Percentiles rank a stretch among this genome's conserved stretches.
Conservation (phyloP, 1,284 basidiomycete genomes). For the Phaffia rhodozyma region DNA sequence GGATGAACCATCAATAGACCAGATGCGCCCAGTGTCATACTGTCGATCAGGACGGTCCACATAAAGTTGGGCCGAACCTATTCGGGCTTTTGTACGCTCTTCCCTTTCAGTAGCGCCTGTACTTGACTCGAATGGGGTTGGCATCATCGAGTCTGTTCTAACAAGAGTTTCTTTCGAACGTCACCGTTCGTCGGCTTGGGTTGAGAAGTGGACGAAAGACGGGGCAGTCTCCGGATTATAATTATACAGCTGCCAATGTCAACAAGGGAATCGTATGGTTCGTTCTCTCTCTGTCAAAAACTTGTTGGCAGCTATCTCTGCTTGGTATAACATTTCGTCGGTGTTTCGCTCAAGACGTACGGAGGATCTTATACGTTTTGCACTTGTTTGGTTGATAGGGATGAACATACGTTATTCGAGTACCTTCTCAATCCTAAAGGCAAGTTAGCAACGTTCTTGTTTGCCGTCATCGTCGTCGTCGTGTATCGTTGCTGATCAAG, state of each 20-base stretch:
- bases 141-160: not conserved
- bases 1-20: constrained; percentile 41
- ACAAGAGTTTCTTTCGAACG: constrained; percentile 13
- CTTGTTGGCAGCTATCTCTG: constrained; percentile 16
- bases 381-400: constrained; percentile 28
- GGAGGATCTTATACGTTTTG: not conserved
- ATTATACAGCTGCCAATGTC: constrained; percentile 90
- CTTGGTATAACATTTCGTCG: not conserved
- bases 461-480: not conserved
- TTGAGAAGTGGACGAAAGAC: constrained; percentile 67
- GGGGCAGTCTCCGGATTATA: constrained; percentile 74
- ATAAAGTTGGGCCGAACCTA: constrained; percentile 43
- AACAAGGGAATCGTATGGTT: constrained; percentile 83
- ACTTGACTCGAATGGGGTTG: not conserved
- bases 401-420: constrained; percentile 76
- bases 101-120: not conserved
- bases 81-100: not conserved
- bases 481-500: no score
- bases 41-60: constrained; percentile 62
- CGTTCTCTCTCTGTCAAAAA: constrained; percentile 31
- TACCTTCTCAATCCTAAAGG: constrained; percentile 45
- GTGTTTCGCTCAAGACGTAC: not conserved
- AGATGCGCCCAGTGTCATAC: constrained; percentile 98
- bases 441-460: not conserved
- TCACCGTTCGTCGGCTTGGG: constrained; percentile 32